Base-by-base conservation (phyloP, 306 rosid genomes). In the Pyrus betulifolia region DNA sequence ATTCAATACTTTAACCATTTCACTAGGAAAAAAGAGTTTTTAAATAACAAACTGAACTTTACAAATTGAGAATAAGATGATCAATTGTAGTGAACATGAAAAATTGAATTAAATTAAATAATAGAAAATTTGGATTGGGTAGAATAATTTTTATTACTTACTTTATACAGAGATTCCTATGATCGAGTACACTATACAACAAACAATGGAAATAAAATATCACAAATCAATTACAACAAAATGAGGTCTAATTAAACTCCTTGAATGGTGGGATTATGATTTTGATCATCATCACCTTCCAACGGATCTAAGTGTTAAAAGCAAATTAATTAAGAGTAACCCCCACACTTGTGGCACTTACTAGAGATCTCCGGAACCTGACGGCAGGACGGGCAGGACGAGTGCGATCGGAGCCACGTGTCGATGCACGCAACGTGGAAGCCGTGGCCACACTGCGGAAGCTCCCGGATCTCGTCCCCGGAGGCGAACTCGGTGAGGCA, bases 361-460 rank as follows among this genome's bases (percentile, higher is more conserved):
- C 0, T 27, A 1, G 86, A 51, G 17, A 76, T 81, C 44, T 65
- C 90, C 52, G 91, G 85, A 82, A 90, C 83, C 89, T 89, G 93
- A 71, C 96, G 94, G 87, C 96, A 93, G 7, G 93, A 88, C 0
- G 92, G 96, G 61, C 97, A 90, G 0, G 96, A 90, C 1, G 93
- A 93, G 81, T 90, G 93, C 64, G 93, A 90, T 75, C 78, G 81
- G n/a, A 93, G 91, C 97, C 97, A 93, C n/a, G 72, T 80, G 69
- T 93, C 93, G 87, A 90, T 89, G 82, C 96, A 93, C 3, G 69
- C 66, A 17, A 90, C 89, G 74, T 93, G 97, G 79, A 90, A 90
- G 15, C 82, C 89, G 67, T 93, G 97, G 33, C 89, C 83, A 67
- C 97, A 93, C 87, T 88, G 92, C 74, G 97, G 97, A 5, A 93